Conservation (phyloP, 768 basidiomycete species). For the Neoboletus brunneissimus region DNA sequence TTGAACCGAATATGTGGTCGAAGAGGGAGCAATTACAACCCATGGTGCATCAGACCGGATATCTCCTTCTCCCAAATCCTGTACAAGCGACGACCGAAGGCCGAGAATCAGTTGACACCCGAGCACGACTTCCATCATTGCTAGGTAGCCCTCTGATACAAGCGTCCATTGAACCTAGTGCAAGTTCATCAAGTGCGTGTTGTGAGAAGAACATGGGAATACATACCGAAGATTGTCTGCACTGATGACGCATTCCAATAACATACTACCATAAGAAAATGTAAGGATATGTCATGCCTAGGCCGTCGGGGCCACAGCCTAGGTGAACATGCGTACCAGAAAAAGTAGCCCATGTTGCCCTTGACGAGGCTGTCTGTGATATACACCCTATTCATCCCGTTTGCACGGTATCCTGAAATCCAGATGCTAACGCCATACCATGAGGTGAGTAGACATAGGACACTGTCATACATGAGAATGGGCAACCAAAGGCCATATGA, state of each 20-base stretch:
- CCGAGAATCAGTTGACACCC: neutral
- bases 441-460: neutral
- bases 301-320: too few species aligned
- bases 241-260: too few species aligned
- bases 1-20: too few species aligned
- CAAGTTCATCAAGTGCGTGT: too few species aligned
- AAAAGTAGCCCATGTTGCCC: neutral
- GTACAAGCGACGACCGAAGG: neutral
- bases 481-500: neutral
- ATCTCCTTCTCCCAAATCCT: neutral
- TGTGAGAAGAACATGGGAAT: too few species aligned
- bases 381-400: neutral
- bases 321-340: neutral
- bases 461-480: neutral
- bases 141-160: too few species aligned
- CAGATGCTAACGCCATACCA: neutral
- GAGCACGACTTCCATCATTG: too few species aligned
- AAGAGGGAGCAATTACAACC: neutral
- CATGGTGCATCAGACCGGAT: neutral
- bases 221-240: too few species aligned
- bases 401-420: neutral
- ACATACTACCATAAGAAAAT: too few species aligned
- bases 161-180: too few species aligned
- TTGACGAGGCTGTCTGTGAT: neutral
- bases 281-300: too few species aligned